A percentile compares a stretch with the other conserved stretches of the same genome.
Conservation (phyloP, 2,329 filamentous ascomycete genomes). For the Scopulariopsis brevicaulis region DNA sequence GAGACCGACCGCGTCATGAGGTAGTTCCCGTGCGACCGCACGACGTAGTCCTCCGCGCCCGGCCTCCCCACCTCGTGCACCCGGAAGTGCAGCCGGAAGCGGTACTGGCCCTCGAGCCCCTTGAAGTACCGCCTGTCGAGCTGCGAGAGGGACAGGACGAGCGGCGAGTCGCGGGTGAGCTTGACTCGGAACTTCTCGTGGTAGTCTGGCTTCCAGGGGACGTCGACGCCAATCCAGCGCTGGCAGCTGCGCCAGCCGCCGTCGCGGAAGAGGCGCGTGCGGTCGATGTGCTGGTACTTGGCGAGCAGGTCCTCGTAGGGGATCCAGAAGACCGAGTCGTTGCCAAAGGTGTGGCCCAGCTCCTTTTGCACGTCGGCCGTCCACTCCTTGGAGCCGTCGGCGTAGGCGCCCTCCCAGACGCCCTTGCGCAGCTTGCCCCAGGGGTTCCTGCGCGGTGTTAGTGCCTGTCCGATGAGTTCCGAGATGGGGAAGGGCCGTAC, state of each 20-base stretch:
- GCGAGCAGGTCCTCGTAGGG: constrained; percentile 49
- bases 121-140: constrained; percentile 52
- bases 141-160: constrained; percentile 50
- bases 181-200: constrained; percentile 50
- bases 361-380: constrained; percentile 45
- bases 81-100: constrained; percentile 36
- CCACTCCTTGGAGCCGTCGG: constrained; percentile 50
- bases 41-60: constrained; percentile 45
- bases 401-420: constrained; percentile 49
- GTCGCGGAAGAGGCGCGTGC: constrained; percentile 49
- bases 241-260: constrained; percentile 45
- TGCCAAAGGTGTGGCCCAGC: constrained; percentile 46
- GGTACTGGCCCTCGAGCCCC: constrained; percentile 48
- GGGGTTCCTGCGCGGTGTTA: constrained; percentile 31
- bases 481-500: constrained; percentile 11
- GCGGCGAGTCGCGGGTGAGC: constrained; percentile 41
- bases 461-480: not conserved
- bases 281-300: constrained; percentile 50
- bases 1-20: constrained; percentile 47
- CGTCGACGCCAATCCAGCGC: constrained; percentile 50
- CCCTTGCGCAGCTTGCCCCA: constrained; percentile 38
- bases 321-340: constrained; percentile 54
- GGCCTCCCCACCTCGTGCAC: constrained; percentile 30
- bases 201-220: constrained; percentile 51
- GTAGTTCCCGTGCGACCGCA: constrained; percentile 46